A percentile compares a stretch with the other conserved stretches of the same genome.
Evolutionary conservation across 2,329 filamentous ascomycete genomes (phyloP).

Genomic region (Stagonosporopsis tanaceti): DNA sequence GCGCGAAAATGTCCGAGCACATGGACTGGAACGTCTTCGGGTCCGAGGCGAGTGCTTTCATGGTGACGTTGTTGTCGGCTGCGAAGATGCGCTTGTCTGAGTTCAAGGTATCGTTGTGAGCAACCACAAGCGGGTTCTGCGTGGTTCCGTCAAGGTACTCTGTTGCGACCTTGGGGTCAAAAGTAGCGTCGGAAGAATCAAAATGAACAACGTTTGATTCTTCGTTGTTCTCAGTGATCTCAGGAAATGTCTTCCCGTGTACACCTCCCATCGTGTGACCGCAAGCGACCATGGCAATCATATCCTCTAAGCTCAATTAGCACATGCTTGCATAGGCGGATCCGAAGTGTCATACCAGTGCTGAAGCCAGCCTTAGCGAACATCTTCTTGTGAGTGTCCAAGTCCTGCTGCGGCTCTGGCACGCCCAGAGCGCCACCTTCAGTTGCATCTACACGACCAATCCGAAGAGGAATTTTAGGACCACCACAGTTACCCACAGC

Average conservation of each 20-base stretch:
- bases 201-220: conserved; percentile 35
- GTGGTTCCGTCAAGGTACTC: conserved; percentile 45
- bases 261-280: conserved; percentile 50
- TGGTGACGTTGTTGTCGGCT: conserved; percentile 42
- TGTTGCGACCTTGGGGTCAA: conserved; percentile 42
- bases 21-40: conserved; percentile 25
- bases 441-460: conserved; percentile 45
- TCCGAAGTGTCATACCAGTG: conserved; percentile 19
- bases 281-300: conserved; percentile 44
- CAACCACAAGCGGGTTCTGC: conserved; percentile 36
- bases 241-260: conserved; percentile 40
- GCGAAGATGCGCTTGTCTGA: conserved; percentile 46
- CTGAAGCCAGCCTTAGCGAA: conserved; percentile 45
- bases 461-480: conserved; percentile 39
- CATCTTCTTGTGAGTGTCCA: conserved; percentile 37
- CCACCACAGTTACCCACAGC: conserved; percentile 42
- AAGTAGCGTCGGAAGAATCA: conserved; percentile 32
- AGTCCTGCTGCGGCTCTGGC: conserved; percentile 42
- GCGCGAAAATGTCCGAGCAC: conserved; percentile 28
- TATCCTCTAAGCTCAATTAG: conserved; percentile 22
- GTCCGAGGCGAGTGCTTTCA: conserved; percentile 36
- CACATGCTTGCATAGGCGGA: conserved; percentile 1
- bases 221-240: conserved; percentile 33
- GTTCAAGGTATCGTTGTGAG: conserved; percentile 38
- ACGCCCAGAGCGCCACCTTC: conserved; percentile 41